Conservation (phyloP, 1,139 yeast species). For the Yamadazyma aaseri region DNA sequence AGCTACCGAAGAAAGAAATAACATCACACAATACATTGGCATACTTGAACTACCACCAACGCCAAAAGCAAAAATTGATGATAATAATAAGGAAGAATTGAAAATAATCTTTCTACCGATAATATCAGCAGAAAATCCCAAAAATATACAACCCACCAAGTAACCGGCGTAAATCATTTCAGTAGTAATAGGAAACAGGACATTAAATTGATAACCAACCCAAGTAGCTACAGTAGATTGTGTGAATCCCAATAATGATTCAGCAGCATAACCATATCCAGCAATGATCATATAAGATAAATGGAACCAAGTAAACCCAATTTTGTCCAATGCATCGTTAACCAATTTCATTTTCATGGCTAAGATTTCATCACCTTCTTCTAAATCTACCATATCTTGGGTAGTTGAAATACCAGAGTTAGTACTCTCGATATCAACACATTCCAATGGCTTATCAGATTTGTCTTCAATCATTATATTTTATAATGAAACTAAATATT, state of each 20-base stretch:
- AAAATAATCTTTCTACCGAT: constrained; percentile 53
- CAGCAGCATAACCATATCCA: constrained; percentile 24
- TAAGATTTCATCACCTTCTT: constrained; percentile 27
- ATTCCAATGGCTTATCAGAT: too few relatives aligned
- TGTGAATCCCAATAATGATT: constrained; percentile 22
- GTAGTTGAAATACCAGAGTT: background rate
- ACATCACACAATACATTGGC: constrained; percentile 26
- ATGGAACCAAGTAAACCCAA: constrained; percentile 52
- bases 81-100: constrained; percentile 32
- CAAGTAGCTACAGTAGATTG: constrained; percentile 43
- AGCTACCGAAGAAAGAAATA: constrained; percentile 21
- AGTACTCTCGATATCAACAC: background rate
- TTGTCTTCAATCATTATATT: too few relatives aligned
- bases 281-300: constrained; percentile 28
- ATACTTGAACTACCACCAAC: constrained; percentile 29
- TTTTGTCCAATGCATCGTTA: constrained; percentile 49
- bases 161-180: constrained; percentile 32
- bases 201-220: constrained; percentile 26
- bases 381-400: constrained; percentile 19
- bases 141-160: constrained; percentile 49
- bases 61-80: constrained; percentile 23
- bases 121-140: constrained; percentile 54
- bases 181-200: constrained; percentile 18
- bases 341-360: constrained; percentile 35
- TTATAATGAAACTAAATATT: too few relatives aligned